Evolutionary conservation across 345 rosid species (phyloP), one percentile per base, ranked within the genome.

Genomic region (Raphanus raphanistrum): DNA sequence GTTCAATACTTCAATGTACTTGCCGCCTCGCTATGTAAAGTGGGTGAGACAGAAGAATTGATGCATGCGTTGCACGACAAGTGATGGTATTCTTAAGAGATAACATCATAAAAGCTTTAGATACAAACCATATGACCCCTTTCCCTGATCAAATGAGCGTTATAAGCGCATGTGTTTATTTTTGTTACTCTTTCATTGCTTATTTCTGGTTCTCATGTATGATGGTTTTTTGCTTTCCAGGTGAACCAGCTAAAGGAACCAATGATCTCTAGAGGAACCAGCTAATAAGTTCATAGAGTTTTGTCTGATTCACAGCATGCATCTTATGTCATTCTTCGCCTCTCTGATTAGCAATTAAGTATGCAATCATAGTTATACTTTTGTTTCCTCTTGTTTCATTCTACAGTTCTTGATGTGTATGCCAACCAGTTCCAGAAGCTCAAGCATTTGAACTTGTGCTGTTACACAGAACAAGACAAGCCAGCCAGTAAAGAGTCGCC

Each of bases 31-130:
- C 88, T 94, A 62, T 90, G 96, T 79, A 86, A 84, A 82, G 75
- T 55, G 77, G 90, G 98, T 73, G 88, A 81, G 69, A 96, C 96
- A 16, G 91, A 89, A 78, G 81, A 79, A 60, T 88, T 87, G n/a
- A n/a, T n/a, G n/a, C 75, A 77, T 86, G 85, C 73, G 29, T 77
- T 90, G 90, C 79, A 85, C 89, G 93, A 78, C 17, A 52, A 77
- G 77, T 55, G 83, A 80, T 35, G 87, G 84, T 73, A 17, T 8
- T 36, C 80, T 65, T 66, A 41, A 41, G 48, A 41, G 48, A 11
- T 41, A 41, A 41, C 48, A 2, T 41, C 48, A 41, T 41, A 41
- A 41, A 41, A 41, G 48, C 13, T 41, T 41, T 41, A 10, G 48
- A 41, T 10, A 41, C 48, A 10, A 11, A 41, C 10, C 10, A 8